Evolutionary conservation across 768 basidiomycete genomes (phyloP).

Genomic region (Trametes sanguinea): DNA sequence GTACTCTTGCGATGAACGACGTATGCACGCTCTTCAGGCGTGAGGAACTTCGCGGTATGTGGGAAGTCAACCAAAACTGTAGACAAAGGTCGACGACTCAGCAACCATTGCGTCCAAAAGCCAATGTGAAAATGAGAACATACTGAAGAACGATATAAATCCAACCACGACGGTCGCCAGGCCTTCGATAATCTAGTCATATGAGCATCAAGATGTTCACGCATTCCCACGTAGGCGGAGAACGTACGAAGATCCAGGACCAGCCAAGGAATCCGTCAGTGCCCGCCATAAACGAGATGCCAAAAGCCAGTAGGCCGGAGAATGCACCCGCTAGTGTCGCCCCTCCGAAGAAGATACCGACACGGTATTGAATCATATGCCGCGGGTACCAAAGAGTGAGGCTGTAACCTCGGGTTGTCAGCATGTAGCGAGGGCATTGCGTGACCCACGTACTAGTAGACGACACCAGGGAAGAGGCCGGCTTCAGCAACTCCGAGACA

Average conservation of each 20-base stretch:
- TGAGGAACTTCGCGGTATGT: constrained; percentile 58
- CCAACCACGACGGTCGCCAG: constrained; percentile 58
- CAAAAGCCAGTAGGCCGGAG: constrained; percentile 36
- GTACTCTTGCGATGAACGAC: constrained; percentile 31
- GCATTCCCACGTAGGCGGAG: neutral
- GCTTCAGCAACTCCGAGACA: constrained; percentile 68
- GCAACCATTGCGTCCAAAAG: no score
- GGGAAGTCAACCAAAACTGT: constrained; percentile 66
- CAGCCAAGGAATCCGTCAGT: constrained; percentile 30
- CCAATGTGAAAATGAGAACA: neutral
- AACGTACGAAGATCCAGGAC: constrained; percentile 36
- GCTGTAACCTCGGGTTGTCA: neutral
- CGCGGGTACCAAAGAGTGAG: constrained; percentile 31
- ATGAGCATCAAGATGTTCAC: neutral
- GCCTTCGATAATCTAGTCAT: constrained; percentile 60
- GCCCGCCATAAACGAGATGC: constrained; percentile 37
- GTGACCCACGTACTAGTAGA: constrained; percentile 56
- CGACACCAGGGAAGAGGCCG: constrained; percentile 71
- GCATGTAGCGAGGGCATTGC: neutral
- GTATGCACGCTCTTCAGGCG: constrained; percentile 58
- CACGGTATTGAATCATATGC: constrained; percentile 30
- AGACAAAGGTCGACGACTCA: neutral
- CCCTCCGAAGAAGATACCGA: constrained; percentile 31
- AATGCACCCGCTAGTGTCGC: constrained; percentile 29
- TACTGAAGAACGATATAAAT: constrained; percentile 35